These are phyloP conservation scores for Populus ilicifolia DNA, from an alignment of 345 rosid species.

Conservation along the genomic window DNA sequence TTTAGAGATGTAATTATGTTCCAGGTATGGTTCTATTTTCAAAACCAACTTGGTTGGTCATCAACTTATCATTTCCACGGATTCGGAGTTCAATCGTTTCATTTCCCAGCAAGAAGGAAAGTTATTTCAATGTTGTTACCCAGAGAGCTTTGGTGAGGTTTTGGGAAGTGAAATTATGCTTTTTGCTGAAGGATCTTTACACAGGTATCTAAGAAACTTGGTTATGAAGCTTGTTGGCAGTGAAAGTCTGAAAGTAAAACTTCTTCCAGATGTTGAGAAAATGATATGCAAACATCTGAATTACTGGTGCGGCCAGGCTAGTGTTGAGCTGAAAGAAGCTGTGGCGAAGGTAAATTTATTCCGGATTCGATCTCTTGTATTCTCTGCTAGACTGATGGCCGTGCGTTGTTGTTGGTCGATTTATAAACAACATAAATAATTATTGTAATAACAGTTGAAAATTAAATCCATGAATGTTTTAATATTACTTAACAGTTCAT, in stretches of 20 bases:
- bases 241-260: conserved; percentile 20
- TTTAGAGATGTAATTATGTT: background rate
- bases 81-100: conserved; percentile 33
- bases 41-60: conserved; percentile 38
- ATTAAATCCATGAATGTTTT: no score
- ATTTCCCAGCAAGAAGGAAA: conserved; percentile 45
- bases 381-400: no score
- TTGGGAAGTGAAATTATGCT: conserved; percentile 29
- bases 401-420: no score
- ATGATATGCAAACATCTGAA: conserved; percentile 19
- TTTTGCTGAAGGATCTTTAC: conserved; percentile 26
- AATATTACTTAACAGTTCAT: no score
- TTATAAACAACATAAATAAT: no score
- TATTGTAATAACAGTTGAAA: no score
- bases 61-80: conserved; percentile 34
- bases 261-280: conserved; percentile 24
- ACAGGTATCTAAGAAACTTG: conserved; percentile 34
- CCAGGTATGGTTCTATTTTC: conserved; percentile 42
- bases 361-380: background rate
- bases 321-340: conserved; percentile 30
- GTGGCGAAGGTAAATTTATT: conserved; percentile 15
- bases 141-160: conserved; percentile 31
- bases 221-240: conserved; percentile 30
- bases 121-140: conserved; percentile 28
- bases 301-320: conserved; percentile 20